Base-by-base conservation (phyloP, 148 eudicot species). In the Chenopodium suecicum region DNA sequence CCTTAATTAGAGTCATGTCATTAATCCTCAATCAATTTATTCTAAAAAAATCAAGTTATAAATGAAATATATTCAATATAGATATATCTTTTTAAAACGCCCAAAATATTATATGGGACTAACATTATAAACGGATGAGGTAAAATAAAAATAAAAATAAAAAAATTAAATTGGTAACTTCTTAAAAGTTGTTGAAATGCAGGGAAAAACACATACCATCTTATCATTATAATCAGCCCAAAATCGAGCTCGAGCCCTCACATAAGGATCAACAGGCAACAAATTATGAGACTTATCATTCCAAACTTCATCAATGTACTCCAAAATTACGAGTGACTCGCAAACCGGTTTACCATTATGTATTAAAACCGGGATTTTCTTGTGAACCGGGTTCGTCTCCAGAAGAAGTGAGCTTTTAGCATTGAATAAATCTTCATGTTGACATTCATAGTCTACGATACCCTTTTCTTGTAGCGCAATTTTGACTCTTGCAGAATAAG, bases 381-480 rank as follows among this genome's bases (percentile, higher is more conserved):
- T 78, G 70, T 86, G 82, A 80, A 81, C 74, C 25, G 90, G 90
- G 66, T 88, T 88, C 82, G 77, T 79, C 74, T 86, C 54, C 1
- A 81, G 11, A 19, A 83, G 72, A 10, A 83, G 41, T 0, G 81
- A 31, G 44, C 77, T 82, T 34, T 82, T 82, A 6, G n/a, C 56
- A 44, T 12, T 48, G n/a, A 32, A 3, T n/a, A 66, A 44, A 47
- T 75, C 83, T 3, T 81, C 75, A 0, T 27, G 16, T 37, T 7
- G 66, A 2, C 11, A 10, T 20, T 70, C 71, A 34, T 77, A 82
- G 8, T 78, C 10, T 0, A 20, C 60, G 12, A 87, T 20, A 19
- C 88, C 88, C 78, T 87, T 87, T 77, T 85, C 88, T 2, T 81
- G 76, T 65, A 87, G 63, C 3, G 88, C 88, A 20, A 87, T 78